Evolutionary conservation across 2,329 filamentous ascomycete species (phyloP).

Genomic region (Pseudocercospora musae): DNA sequence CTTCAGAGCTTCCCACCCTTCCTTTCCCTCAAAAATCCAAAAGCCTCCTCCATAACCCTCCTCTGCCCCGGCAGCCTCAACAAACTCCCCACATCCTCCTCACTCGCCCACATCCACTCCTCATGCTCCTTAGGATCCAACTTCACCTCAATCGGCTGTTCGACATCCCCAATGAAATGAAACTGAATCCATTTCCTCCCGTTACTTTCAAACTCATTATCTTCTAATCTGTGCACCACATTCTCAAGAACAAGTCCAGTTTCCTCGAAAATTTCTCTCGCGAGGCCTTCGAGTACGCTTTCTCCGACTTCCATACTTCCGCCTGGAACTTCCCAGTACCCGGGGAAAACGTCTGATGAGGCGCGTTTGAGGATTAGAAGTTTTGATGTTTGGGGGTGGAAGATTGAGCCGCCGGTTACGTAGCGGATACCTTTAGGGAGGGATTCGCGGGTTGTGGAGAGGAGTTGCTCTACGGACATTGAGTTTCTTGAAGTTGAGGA

Average conservation of each 20-base stretch:
- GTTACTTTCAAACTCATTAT: not conserved
- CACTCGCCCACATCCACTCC: slow-evolving; percentile 10
- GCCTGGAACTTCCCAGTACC: slow-evolving; percentile 15
- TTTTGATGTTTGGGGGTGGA: slow-evolving; percentile 2
- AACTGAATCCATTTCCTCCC: slow-evolving; percentile 6
- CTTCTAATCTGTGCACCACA: slow-evolving; percentile 3
- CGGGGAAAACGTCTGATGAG: slow-evolving; percentile 8
- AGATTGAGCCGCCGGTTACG: slow-evolving; percentile 9
- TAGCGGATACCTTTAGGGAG: slow-evolving; percentile 7
- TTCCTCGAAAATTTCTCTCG: slow-evolving; percentile 13
- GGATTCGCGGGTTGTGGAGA: slow-evolving; percentile 8
- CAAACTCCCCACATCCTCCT: slow-evolving; percentile 5
- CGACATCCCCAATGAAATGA: slow-evolving; percentile 8
- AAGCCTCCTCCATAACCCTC: slow-evolving; percentile 11
- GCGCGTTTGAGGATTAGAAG: slow-evolving; percentile 13
- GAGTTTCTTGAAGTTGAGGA: not conserved
- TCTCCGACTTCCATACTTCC: slow-evolving; percentile 13
- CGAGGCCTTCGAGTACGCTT: slow-evolving; percentile 7
- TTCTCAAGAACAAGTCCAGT: slow-evolving; percentile 5
- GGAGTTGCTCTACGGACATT: not conserved
- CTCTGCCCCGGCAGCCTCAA: slow-evolving; percentile 7
- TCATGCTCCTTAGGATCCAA: slow-evolving; percentile 15
- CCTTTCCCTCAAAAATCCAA: slow-evolving; percentile 5
- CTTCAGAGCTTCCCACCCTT: not conserved
- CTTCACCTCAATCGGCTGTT: slow-evolving; percentile 1